Evolutionary conservation across 2,329 filamentous ascomycete genomes (phyloP).

Genomic region (Didymella pinodella): DNA sequence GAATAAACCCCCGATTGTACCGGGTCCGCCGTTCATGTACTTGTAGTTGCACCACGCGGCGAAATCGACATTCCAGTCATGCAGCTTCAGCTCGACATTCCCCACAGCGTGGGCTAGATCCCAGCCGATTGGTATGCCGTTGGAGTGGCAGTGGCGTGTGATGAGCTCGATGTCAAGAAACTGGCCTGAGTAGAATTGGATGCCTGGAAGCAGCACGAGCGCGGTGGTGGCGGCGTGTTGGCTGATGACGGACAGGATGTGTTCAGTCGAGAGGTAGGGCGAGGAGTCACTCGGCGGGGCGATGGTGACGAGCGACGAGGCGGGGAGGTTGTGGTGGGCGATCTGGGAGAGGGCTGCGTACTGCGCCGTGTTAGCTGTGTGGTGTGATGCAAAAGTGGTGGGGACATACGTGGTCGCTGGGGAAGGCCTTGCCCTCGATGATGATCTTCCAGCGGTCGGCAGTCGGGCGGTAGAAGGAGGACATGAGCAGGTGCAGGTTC

Average conservation of each 20-base stretch:
- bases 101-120: constrained; percentile 87
- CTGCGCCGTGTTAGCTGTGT: constrained; percentile 50
- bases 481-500: constrained; percentile 83
- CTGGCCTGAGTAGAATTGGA: constrained; percentile 93
- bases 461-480: constrained; percentile 80
- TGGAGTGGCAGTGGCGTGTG: constrained; percentile 75
- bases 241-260: constrained; percentile 77
- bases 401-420: constrained; percentile 74
- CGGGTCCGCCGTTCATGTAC: constrained; percentile 87
- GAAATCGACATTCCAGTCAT: constrained; percentile 92
- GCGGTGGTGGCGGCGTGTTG: constrained; percentile 76
- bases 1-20: constrained; percentile 80
- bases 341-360: constrained; percentile 88
- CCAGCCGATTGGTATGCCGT: constrained; percentile 81
- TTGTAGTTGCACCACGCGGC: constrained; percentile 96
- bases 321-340: constrained; percentile 70
- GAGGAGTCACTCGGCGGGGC: constrained; percentile 62
- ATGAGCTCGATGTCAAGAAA: constrained; percentile 83
- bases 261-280: constrained; percentile 72
- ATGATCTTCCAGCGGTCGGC: constrained; percentile 76
- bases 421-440: constrained; percentile 89
- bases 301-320: constrained; percentile 76
- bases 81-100: constrained; percentile 79
- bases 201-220: constrained; percentile 80
- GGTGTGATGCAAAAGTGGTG: background rate